Percentiles rank a stretch among this genome's conserved stretches.
phyloP scores from a whole-genome alignment of 2,329 filamentous ascomycete species.

The Annulohypoxylon truncatum region DNA sequence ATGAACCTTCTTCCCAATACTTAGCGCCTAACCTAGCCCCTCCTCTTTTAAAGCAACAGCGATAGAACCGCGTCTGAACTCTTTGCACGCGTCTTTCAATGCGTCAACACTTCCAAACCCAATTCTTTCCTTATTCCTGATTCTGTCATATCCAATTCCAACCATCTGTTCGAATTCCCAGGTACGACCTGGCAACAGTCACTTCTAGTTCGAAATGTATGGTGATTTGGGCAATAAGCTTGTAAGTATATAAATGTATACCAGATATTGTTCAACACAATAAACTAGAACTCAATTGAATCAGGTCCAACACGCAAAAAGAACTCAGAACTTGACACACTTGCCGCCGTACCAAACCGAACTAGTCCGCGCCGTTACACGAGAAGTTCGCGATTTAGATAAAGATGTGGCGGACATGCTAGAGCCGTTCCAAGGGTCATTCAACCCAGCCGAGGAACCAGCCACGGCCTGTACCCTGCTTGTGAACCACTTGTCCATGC shows the following conservation, averaged over 20 bases:
- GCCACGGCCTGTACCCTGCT: conserved; percentile 88
- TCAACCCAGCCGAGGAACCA: conserved; percentile 85
- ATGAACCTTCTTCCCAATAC: background rate
- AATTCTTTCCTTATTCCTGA: background rate
- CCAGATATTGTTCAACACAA: background rate
- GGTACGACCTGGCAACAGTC: background rate
- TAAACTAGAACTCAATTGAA: conserved; percentile 14
- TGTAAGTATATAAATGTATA: conserved; percentile 63
- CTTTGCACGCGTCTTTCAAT: conserved; percentile 29
- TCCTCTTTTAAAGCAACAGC: conserved; percentile 13
- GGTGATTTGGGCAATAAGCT: conserved; percentile 89
- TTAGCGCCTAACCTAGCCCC: conserved; percentile 22
- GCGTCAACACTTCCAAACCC: background rate
- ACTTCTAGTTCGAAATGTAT: conserved; percentile 71
- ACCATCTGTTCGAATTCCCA: background rate
- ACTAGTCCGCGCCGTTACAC: conserved; percentile 84
- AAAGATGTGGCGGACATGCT: conserved; percentile 84
- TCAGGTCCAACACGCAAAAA: conserved; percentile 94
- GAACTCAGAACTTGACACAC: conserved; percentile 85
- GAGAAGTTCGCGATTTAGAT: conserved; percentile 93
- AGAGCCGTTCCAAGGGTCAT: conserved; percentile 83
- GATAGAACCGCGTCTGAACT: conserved; percentile 24
- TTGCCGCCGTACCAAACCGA: conserved; percentile 94
- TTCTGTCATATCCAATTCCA: background rate
- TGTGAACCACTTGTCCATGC: conserved; percentile 94